Conservation (phyloP, 805 yeast genomes). For the Candida boleticola region DNA sequence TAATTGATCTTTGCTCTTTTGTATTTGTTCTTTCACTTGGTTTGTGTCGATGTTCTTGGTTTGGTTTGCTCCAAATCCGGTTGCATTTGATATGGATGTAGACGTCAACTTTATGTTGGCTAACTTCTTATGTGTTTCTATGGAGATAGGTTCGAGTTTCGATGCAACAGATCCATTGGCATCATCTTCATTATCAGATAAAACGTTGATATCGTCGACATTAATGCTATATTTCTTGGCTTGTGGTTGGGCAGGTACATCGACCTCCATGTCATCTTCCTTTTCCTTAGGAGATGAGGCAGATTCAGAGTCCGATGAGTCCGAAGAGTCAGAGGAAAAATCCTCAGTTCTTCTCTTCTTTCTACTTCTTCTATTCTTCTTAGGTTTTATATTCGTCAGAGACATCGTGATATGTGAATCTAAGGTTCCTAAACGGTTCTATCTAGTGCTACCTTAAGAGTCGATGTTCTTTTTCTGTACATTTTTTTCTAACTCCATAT, state of each 20-base stretch:
- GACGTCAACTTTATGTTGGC: conserved; percentile 24
- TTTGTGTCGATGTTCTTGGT: conserved; percentile 7
- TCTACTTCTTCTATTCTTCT: conserved; percentile 49
- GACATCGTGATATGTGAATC: neutral
- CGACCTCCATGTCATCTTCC: conserved; percentile 7
- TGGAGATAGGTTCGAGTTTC: conserved; percentile 12
- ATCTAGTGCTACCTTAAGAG: too few relatives aligned
- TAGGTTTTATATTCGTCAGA: neutral
- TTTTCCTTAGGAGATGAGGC: conserved; percentile 11
- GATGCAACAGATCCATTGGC: conserved; percentile 13
- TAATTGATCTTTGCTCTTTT: conserved; percentile 34
- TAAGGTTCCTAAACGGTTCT: too few relatives aligned
- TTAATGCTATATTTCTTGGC: conserved; percentile 12
- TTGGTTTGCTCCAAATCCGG: conserved; percentile 12
- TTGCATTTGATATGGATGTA: conserved; percentile 16
- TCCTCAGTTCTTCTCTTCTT: conserved; percentile 85
- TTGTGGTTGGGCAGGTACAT: conserved; percentile 10
- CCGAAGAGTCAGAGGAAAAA: conserved; percentile 7
- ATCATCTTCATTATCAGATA: conserved; percentile 22
- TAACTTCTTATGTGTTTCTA: conserved; percentile 18
- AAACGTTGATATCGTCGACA: conserved; percentile 31
- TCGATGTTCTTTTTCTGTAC: too few relatives aligned
- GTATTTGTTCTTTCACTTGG: conserved; percentile 20
- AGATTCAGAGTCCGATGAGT: conserved; percentile 4
- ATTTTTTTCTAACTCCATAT: too few relatives aligned